These are phyloP conservation scores for Eimeria falciformis DNA, from an alignment of 169 alveolate species.

Conservation along the genomic window DNA sequence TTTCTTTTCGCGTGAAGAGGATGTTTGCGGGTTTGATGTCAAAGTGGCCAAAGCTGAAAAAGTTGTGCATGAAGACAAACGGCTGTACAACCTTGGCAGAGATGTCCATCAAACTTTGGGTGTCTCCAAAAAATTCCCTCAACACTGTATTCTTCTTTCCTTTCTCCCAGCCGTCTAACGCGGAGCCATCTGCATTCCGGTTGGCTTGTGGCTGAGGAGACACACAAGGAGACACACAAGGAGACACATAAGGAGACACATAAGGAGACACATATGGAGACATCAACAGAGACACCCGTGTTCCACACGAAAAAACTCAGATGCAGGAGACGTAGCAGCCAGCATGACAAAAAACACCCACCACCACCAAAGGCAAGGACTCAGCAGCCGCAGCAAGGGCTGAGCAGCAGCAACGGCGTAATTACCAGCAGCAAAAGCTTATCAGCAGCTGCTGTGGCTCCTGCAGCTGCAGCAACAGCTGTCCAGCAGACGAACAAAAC, in stretches of 20 bases:
- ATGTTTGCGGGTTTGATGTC: slow-evolving; percentile 37
- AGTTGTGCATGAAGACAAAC: background rate
- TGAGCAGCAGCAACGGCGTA: slow-evolving; percentile 19
- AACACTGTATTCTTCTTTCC: background rate
- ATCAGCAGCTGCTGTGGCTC: background rate
- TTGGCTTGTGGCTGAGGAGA: background rate
- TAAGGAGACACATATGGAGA: too few species aligned
- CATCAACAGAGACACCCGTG: background rate
- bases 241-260: too few species aligned
- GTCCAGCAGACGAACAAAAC: background rate
- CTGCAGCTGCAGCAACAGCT: background rate
- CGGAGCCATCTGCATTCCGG: background rate
- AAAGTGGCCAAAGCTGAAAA: background rate
- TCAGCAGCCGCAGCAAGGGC: background rate
- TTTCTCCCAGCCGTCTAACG: background rate
- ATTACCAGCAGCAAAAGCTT: background rate
- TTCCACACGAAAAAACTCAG: background rate
- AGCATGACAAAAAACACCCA: background rate
- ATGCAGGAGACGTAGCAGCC: background rate
- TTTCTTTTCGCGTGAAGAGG: background rate
- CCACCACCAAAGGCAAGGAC: background rate
- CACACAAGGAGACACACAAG: background rate
- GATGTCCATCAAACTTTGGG: background rate
- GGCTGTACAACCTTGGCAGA: background rate
- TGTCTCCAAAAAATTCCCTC: background rate